These are phyloP conservation scores for Postia placenta DNA, from an alignment of 768 basidiomycete genomes.

Conservation along the genomic window DNA sequence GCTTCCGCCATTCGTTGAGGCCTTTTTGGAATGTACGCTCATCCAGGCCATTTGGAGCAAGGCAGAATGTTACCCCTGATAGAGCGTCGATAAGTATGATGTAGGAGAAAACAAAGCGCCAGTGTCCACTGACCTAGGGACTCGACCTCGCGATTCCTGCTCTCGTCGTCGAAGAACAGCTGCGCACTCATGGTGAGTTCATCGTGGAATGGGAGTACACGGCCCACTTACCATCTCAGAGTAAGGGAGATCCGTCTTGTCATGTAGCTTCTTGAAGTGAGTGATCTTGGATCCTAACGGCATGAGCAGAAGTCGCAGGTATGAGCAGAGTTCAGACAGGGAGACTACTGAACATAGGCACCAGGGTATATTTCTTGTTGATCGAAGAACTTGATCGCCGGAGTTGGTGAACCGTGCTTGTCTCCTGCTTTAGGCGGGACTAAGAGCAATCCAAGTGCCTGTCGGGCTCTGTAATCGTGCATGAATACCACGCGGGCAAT, in stretches of 20 bases:
- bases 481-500: not conserved
- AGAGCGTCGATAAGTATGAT: too few relatives aligned
- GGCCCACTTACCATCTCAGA: conserved; percentile 42
- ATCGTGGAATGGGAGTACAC: too few relatives aligned
- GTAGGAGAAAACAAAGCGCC: too few relatives aligned
- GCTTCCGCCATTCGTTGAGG: conserved; percentile 60
- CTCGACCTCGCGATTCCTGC: conserved; percentile 40
- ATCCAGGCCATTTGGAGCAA: conserved; percentile 60
- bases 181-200: conserved; percentile 10
- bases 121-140: conserved; percentile 26
- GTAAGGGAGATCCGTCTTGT: conserved; percentile 47
- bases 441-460: conserved; percentile 62
- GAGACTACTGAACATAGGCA: conserved; percentile 16
- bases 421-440: conserved; percentile 36
- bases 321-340: not conserved
- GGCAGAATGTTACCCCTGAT: conserved; percentile 77
- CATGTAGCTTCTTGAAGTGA: conserved; percentile 67
- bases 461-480: conserved; percentile 50
- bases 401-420: conserved; percentile 25
- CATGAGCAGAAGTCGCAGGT: not conserved
- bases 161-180: conserved; percentile 50
- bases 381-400: conserved; percentile 61
- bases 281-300: conserved; percentile 65
- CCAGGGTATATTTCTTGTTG: conserved; percentile 73
- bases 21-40: conserved; percentile 64